Percentiles rank a stretch among this genome's conserved stretches.
Evolutionary conservation across 2,329 filamentous ascomycete genomes (phyloP).

Genomic region (Sordariomycetes sp.): DNA sequence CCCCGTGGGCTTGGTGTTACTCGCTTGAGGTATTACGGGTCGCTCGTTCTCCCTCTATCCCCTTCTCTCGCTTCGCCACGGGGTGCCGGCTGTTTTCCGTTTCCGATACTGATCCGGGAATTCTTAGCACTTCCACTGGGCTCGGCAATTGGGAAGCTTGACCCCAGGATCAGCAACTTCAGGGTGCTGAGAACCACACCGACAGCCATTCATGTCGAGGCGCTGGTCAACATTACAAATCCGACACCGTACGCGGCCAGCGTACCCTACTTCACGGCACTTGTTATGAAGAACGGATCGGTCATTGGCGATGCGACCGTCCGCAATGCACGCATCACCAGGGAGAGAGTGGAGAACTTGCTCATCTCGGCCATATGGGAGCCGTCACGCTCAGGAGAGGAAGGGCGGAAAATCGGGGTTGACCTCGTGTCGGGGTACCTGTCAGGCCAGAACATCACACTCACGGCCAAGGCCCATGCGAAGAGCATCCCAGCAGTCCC

Average conservation of each 20-base stretch:
- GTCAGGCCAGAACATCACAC: constrained; percentile 75
- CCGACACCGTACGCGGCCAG: constrained; percentile 76
- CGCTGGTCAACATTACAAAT: constrained; percentile 75
- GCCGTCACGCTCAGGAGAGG: constrained; percentile 50
- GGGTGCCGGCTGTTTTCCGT: not conserved
- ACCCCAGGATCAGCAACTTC: constrained; percentile 60
- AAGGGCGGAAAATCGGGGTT: constrained; percentile 51
- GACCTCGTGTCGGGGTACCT: constrained; percentile 77
- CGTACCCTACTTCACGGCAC: constrained; percentile 71
- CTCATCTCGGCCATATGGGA: constrained; percentile 64
- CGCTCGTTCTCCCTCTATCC: not conserved
- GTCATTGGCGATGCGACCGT: constrained; percentile 66
- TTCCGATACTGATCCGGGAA: constrained; percentile 1
- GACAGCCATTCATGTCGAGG: constrained; percentile 60
- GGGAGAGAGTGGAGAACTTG: constrained; percentile 64
- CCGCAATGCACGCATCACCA: constrained; percentile 48
- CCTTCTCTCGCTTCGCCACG: constrained; percentile 1
- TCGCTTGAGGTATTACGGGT: constrained; percentile 3
- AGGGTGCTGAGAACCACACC: constrained; percentile 62
- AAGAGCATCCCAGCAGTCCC: constrained; percentile 66
- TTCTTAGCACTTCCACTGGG: constrained; percentile 47
- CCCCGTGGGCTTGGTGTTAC: not conserved
- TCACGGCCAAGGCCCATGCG: constrained; percentile 63
- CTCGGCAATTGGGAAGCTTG: constrained; percentile 26
- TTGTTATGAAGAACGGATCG: constrained; percentile 63